Percentiles rank a stretch among this genome's conserved stretches.
Evolutionary conservation across 2,329 filamentous ascomycete genomes (phyloP).

Genomic region (Cadophora luteo-olivacea): DNA sequence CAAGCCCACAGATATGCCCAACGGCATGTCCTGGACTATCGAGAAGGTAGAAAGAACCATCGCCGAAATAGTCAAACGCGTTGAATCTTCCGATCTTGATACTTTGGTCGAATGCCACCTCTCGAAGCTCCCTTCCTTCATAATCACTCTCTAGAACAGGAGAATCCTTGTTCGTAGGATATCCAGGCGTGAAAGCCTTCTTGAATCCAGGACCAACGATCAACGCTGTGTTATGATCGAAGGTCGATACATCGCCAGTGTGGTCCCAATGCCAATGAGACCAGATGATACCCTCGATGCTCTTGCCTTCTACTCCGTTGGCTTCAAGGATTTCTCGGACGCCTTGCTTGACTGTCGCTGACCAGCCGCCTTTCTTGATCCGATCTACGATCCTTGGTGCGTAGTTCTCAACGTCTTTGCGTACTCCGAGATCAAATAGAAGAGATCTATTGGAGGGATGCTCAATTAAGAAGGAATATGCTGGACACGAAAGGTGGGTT

Average conservation of each 20-base stretch:
- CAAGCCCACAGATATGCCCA: slow-evolving; percentile 52
- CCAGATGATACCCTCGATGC: slow-evolving; percentile 47
- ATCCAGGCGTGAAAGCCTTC: slow-evolving; percentile 50
- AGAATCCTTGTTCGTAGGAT: slow-evolving; percentile 49
- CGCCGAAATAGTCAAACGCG: slow-evolving; percentile 60
- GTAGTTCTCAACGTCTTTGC: slow-evolving; percentile 53
- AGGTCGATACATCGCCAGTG: slow-evolving; percentile 51
- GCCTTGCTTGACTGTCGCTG: slow-evolving; percentile 50
- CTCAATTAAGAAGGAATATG: slow-evolving; percentile 55
- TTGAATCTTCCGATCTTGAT: slow-evolving; percentile 53
- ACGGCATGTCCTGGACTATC: slow-evolving; percentile 58
- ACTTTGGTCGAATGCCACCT: slow-evolving; percentile 45
- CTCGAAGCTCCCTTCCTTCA: slow-evolving; percentile 45
- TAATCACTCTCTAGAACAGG: slow-evolving; percentile 51
- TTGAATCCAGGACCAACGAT: slow-evolving; percentile 57
- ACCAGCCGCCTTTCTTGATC: slow-evolving; percentile 44
- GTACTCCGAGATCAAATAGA: slow-evolving; percentile 48
- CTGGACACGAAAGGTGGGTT: slow-evolving; percentile 47
- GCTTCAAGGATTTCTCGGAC: slow-evolving; percentile 50
- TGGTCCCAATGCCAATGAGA: slow-evolving; percentile 51
- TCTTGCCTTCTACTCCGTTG: slow-evolving; percentile 44
- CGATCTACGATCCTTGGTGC: slow-evolving; percentile 42
- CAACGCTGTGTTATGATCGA: slow-evolving; percentile 50
- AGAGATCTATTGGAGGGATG: slow-evolving; percentile 46
- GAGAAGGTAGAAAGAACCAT: slow-evolving; percentile 61